Conservation (phyloP, 257 asterid genomes). For the Cynanchum wilfordii region DNA sequence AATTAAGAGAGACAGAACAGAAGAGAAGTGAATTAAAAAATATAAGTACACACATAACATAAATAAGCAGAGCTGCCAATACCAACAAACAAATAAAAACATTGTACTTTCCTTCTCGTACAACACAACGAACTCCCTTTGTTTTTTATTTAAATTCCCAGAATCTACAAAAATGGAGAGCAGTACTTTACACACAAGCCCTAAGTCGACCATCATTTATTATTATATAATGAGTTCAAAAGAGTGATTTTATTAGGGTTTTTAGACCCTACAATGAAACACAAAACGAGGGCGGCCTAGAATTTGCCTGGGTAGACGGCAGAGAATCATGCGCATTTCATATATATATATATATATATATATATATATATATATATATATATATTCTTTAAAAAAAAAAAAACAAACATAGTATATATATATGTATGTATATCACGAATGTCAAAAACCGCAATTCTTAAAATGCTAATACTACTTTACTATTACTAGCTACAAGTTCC, state of each 20-base stretch:
- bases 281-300: constrained; percentile 19
- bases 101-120: constrained; percentile 38
- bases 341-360: constrained; percentile 2
- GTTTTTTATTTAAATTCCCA: constrained; percentile 9
- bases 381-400: too few species aligned
- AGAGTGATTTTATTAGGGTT: not conserved
- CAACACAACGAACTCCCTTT: constrained; percentile 34
- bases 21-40: constrained; percentile 4
- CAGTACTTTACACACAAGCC: constrained; percentile 25
- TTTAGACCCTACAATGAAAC: constrained; percentile 8
- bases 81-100: not conserved
- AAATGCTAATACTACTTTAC: not conserved
- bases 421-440: constrained; percentile 18
- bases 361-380: constrained; percentile 2
- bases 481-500: constrained; percentile 58
- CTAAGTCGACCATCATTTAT: constrained; percentile 2
- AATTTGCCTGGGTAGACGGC: constrained; percentile 21
- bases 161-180: constrained; percentile 18
- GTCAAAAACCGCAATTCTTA: constrained; percentile 22
- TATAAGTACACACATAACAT: not conserved
- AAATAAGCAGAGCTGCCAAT: not conserved
- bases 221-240: not conserved
- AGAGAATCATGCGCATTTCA: constrained; percentile 18
- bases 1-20: not conserved
- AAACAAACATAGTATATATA: too few species aligned